Percentiles rank a stretch among this genome's conserved stretches.
Conservation (phyloP, 306 rosid genomes). For the Oemleria cerasiformis region DNA sequence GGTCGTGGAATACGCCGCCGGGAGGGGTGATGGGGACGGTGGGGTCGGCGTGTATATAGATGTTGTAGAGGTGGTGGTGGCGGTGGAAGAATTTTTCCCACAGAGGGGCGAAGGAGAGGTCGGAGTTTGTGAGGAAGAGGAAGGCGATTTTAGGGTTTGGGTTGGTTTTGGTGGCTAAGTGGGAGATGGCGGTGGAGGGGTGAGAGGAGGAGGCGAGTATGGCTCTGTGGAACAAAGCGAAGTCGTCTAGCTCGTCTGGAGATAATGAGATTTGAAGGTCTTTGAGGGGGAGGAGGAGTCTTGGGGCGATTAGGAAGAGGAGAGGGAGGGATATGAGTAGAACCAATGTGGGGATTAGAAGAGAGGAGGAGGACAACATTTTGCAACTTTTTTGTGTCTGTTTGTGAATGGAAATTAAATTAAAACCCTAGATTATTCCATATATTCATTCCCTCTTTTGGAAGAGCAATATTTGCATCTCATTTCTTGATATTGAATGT, state of each 20-base stretch:
- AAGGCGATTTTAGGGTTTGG: slow-evolving; percentile 63
- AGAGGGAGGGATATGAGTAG: slow-evolving; percentile 40
- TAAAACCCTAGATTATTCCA: not conserved
- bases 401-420: not conserved
- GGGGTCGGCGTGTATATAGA: slow-evolving; percentile 68
- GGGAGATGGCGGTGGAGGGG: slow-evolving; percentile 17
- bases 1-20: slow-evolving; percentile 43
- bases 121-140: slow-evolving; percentile 63
- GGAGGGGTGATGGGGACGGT: slow-evolving; percentile 34
- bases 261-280: slow-evolving; percentile 16
- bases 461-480: too few species aligned
- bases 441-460: too few species aligned
- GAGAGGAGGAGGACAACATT: slow-evolving; percentile 15
- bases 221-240: slow-evolving; percentile 42
- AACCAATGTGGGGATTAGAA: slow-evolving; percentile 32
- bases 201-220: slow-evolving; percentile 15
- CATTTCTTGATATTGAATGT: too few species aligned
- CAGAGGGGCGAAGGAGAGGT: slow-evolving; percentile 55
- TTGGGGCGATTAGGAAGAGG: slow-evolving; percentile 38
- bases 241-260: slow-evolving; percentile 30
- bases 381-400: slow-evolving; percentile 24
- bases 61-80: slow-evolving; percentile 42
- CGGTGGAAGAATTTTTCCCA: slow-evolving; percentile 53
- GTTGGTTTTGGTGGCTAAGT: slow-evolving; percentile 23
- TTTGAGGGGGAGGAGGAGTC: slow-evolving; percentile 15